Evolutionary conservation across 2,329 filamentous ascomycete species (phyloP), one percentile per base, ranked within the genome.

Genomic region (Orbilia ellipsospora): DNA sequence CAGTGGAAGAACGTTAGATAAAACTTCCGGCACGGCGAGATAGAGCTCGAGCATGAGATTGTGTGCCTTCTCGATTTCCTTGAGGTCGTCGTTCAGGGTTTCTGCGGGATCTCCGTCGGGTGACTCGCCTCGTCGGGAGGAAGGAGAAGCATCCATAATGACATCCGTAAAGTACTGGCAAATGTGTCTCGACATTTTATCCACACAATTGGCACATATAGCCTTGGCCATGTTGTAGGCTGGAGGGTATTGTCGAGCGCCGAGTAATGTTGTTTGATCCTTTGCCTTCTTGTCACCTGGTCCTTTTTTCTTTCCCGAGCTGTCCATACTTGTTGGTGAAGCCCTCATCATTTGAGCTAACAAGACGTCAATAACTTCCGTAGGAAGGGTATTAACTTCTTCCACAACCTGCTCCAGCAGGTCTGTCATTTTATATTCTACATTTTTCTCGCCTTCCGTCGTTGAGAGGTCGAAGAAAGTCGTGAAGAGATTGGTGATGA

Each of bases 161-260:
- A 98, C 93, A 68, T 96, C 93, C 82, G 93, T 96, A 82, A 99
- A 99, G 82, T 98, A 99, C 80, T 96, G 93, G 78, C 93, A 94
- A 67, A 98, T 90, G 78, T 96, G 93, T 77, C 93, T 90, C 0
- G 93, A 90, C 94, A 99, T 97, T 83, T 96, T 96, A 79, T 97
- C 94, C 0, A 92, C 89, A 79, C 90, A 96, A 16, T 88, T 88
- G 80, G 93, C 95, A 84, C 95, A 99, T 52, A 99, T 90, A 1
- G 92, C 92, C 83, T 96, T 96, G 20, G 95, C 94, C 91, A 98
- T 96, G 81, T 95, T 91, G 83, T 99, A 99, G 0, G 95, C 94
- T 15, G 93, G 89, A 0, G 95, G 94, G 59, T 69, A 76, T 28
- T 76, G 65, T 51, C 70, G 72, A 26, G 64, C 64, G 15, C 72